Evolutionary conservation across 441 rosid genomes (phyloP), one percentile per base, ranked within the genome.

Genomic region (Populus hybrid): DNA sequence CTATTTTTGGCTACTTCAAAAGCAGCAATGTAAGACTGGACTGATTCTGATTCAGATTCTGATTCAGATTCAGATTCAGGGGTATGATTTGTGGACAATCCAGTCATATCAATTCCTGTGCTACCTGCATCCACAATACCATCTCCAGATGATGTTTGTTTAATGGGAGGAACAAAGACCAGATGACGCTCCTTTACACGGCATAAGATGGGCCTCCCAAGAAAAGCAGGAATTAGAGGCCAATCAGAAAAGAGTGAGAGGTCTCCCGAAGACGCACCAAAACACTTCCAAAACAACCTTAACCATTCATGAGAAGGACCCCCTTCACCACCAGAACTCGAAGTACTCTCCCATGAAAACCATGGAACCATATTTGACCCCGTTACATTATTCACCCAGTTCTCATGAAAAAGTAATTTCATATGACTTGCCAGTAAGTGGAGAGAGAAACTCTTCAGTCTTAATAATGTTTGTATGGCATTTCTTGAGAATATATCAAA

Each of bases 281-380:
- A 93, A 82, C 88, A 87, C 84, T 89, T 94, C 99, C 99, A 96
- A 82, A 96, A 96, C 81, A 93, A 90, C 82, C 86, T 87, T 82
- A 96, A 82, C 99, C 99, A 96, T 82, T 92, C 96, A 80, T 93
- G 90, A 67, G 99, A 90, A 72, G 99, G 99, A 71, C 99, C 98
- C 79, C 83, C 88, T 78, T 87, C 98, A 82, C 89, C 90, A 81
- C 90, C 85, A 82, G 88, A 86, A 84, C 78, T 86, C 77, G 94
- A 86, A 70, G 87, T 82, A 82, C 82, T 87, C 84, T 87, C 91
- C 98, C 99, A 96, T 42, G 98, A 96, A 86, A 96, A 94, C 99
- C 99, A 93, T 64, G 99, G 98, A 82, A 90, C 86, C 85, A 81
- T 74, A 80, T 87, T 88, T 77, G 90, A 86, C 65, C 81, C 91